Evolutionary conservation across 1,139 yeast species (phyloP).

Genomic region (Candida sanyaensis): DNA sequence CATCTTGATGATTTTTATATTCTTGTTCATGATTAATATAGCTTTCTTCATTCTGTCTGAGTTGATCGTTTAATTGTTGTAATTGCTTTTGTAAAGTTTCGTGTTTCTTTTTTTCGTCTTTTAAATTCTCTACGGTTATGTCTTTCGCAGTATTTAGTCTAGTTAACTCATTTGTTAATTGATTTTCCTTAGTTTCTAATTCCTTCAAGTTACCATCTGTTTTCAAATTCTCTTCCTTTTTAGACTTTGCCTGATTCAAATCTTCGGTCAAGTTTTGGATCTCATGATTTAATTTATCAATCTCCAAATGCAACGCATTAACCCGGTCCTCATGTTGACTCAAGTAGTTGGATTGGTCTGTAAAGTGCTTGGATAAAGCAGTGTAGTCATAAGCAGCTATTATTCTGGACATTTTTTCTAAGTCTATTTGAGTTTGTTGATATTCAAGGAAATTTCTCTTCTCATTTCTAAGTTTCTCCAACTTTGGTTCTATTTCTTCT

Average conservation of each 20-base stretch:
- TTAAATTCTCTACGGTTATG: slow-evolving; percentile 53
- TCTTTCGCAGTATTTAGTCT: slow-evolving; percentile 66
- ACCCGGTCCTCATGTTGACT: slow-evolving; percentile 37
- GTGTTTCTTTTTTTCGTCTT: slow-evolving; percentile 43
- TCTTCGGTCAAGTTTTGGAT: slow-evolving; percentile 63
- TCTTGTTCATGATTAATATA: slow-evolving; percentile 31
- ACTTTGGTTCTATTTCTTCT: slow-evolving; percentile 92
- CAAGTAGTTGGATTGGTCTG: slow-evolving; percentile 40
- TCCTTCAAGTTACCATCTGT: slow-evolving; percentile 65
- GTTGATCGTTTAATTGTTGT: slow-evolving; percentile 19
- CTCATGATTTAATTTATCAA: slow-evolving; percentile 54
- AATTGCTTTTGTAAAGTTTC: slow-evolving; percentile 18
- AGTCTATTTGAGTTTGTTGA: slow-evolving; percentile 80
- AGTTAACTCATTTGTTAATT: slow-evolving; percentile 65
- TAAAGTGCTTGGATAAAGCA: slow-evolving; percentile 40
- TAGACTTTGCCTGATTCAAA: slow-evolving; percentile 52
- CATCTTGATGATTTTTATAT: slow-evolving; percentile 45
- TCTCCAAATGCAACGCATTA: slow-evolving; percentile 33
- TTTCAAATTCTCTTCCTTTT: slow-evolving; percentile 59
- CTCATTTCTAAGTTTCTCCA: slow-evolving; percentile 78
- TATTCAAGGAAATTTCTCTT: slow-evolving; percentile 82
- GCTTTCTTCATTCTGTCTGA: slow-evolving; percentile 31
- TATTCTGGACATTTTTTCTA: slow-evolving; percentile 72
- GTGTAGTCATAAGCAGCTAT: slow-evolving; percentile 79
- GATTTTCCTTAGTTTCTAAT: slow-evolving; percentile 60